Percentiles rank a stretch among this genome's conserved stretches.
Evolutionary conservation across 1,284 basidiomycete genomes (phyloP).

Genomic region (Austroboletus olivaceoglutinosus): DNA sequence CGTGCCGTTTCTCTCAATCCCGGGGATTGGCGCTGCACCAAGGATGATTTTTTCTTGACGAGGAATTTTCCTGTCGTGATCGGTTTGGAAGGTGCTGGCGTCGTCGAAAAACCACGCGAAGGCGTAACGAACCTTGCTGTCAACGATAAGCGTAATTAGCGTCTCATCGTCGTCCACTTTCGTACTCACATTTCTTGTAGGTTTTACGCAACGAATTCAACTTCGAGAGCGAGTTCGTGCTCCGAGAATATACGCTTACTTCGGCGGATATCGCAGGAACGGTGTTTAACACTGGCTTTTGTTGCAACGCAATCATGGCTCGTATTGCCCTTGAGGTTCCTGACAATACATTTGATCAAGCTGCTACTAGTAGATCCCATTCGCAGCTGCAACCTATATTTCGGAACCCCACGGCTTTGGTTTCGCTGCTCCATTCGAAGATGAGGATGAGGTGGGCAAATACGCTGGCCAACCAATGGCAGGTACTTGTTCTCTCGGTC

Average conservation of each 20-base stretch:
- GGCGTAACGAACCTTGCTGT: constrained; percentile 35
- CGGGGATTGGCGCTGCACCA: constrained; percentile 43
- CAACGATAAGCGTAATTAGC: constrained; percentile 43
- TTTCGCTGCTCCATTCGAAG: constrained; percentile 10
- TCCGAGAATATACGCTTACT: constrained; percentile 45
- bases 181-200: neutral
- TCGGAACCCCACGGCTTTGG: constrained; percentile 3
- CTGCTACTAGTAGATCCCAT: constrained; percentile 26
- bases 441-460: constrained; percentile 14
- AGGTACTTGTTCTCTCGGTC: constrained; percentile 36
- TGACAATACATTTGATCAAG: constrained; percentile 41
- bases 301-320: neutral
- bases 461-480: constrained; percentile 36
- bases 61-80: constrained; percentile 40
- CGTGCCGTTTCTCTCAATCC: constrained; percentile 43
- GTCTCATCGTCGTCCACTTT: neutral
- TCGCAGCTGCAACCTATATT: constrained; percentile 23
- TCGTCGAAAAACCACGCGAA: constrained; percentile 41
- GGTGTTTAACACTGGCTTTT: constrained; percentile 17
- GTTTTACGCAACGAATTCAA: constrained; percentile 7
- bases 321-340: constrained; percentile 33
- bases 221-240: constrained; percentile 21
- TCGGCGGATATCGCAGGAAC: constrained; percentile 38
- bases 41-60: constrained; percentile 25
- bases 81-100: constrained; percentile 47